A percentile compares a stretch with the other conserved stretches of the same genome.
phyloP scores from a whole-genome alignment of 495 filamentous ascomycete species.

The Podospora fimiseda region DNA sequence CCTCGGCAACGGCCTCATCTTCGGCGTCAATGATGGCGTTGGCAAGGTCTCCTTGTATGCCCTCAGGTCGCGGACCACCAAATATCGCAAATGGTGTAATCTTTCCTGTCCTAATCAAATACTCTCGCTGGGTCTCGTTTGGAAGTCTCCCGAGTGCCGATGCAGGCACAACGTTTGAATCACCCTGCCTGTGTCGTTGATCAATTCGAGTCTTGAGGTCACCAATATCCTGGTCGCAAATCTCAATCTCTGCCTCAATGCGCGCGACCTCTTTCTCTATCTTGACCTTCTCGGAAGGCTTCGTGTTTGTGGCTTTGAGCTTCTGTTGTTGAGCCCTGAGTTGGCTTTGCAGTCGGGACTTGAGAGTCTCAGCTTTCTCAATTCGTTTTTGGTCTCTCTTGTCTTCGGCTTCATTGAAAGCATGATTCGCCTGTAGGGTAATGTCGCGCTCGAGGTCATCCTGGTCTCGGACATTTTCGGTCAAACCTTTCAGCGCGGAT shows the following conservation, averaged over 20 bases:
- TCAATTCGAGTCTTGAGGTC: slow-evolving; percentile 77
- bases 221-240: slow-evolving; percentile 59
- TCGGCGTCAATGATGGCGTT: slow-evolving; percentile 74
- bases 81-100: slow-evolving; percentile 90
- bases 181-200: slow-evolving; percentile 51
- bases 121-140: slow-evolving; percentile 78
- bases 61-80: slow-evolving; percentile 45
- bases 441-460: slow-evolving; percentile 79
- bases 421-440: slow-evolving; percentile 62
- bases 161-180: slow-evolving; percentile 34
- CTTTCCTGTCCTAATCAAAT: slow-evolving; percentile 89
- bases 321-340: slow-evolving; percentile 39
- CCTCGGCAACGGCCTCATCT: slow-evolving; percentile 46
- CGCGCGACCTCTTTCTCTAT: slow-evolving; percentile 58
- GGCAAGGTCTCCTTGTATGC: slow-evolving; percentile 55
- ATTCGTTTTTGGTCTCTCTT: slow-evolving; percentile 82
- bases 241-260: slow-evolving; percentile 54
- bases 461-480: slow-evolving; percentile 72
- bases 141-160: slow-evolving; percentile 48
- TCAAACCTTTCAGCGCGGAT: slow-evolving; percentile 57
- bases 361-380: slow-evolving; percentile 62
- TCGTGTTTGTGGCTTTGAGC: slow-evolving; percentile 31
- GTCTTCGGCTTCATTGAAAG: slow-evolving; percentile 75
- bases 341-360: slow-evolving; percentile 44
- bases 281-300: slow-evolving; percentile 35